These are phyloP conservation scores for Pelagomonas calceolata DNA, from an alignment of 108 stramenopile genomes.

Conservation along the genomic window DNA sequence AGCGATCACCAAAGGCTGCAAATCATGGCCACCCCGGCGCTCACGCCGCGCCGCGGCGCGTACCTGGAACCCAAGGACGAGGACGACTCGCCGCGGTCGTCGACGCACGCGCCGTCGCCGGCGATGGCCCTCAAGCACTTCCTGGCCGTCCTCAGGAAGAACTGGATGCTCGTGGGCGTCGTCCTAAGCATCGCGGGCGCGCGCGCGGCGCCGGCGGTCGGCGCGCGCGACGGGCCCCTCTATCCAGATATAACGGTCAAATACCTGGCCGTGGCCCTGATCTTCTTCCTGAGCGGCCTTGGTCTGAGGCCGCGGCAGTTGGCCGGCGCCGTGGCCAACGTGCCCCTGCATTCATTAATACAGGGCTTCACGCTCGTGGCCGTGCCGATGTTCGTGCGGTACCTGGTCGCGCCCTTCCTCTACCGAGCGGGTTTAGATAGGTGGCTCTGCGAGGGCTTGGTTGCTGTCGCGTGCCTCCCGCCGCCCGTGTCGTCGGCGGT, in stretches of 20 bases:
- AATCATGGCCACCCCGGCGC: no score
- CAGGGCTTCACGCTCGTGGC: neutral
- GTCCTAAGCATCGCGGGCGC: neutral
- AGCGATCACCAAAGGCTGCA: no score
- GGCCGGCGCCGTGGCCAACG: neutral
- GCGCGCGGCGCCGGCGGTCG: neutral
- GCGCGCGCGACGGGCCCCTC: neutral
- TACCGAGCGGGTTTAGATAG: neutral
- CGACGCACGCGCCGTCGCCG: no score
- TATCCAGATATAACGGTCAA: neutral
- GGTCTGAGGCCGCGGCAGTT: neutral
- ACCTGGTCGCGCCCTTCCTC: neutral
- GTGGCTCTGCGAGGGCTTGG: neutral
- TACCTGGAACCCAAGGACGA: no score
- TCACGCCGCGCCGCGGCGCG: no score
- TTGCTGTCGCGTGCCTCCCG: neutral
- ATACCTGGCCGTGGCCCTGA: neutral
- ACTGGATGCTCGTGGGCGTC: neutral
- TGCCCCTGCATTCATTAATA: neutral
- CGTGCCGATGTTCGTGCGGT: neutral
- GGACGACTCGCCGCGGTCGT: no score
- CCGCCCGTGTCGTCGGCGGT: constrained; percentile 1
- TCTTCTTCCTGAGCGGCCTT: neutral
- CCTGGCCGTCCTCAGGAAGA: neutral
- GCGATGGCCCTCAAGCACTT: no score